A percentile compares a stretch with the other conserved stretches of the same genome.
Conservation (phyloP, 805 yeast species). For the Komagataella phaffii region DNA sequence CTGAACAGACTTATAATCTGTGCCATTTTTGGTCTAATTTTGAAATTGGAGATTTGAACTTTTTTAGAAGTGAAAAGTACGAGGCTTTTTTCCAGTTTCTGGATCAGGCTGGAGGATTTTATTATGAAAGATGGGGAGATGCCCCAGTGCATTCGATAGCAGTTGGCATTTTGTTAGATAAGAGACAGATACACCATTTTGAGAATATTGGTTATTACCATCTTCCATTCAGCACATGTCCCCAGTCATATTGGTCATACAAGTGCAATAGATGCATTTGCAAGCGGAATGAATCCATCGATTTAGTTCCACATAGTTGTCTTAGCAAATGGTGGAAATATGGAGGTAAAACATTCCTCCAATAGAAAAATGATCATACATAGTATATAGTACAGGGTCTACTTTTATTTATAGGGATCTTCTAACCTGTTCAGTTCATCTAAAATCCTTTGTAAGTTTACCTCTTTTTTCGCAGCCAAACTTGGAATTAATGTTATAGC, state of each 20-base stretch:
- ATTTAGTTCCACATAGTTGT: constrained; percentile 41
- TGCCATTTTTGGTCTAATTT: constrained; percentile 88
- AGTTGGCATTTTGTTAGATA: constrained; percentile 42
- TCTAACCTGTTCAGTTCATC: constrained; percentile 72
- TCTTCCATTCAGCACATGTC: constrained; percentile 54
- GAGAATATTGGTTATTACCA: constrained; percentile 76
- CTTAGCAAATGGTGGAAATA: constrained; percentile 65
- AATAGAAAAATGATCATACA: constrained; percentile 6
- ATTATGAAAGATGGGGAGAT: constrained; percentile 91
- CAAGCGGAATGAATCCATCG: constrained; percentile 26
- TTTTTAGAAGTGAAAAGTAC: constrained; percentile 58
- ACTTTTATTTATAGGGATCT: constrained; percentile 20
- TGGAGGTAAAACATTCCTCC: constrained; percentile 45
- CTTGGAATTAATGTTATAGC: constrained; percentile 92
- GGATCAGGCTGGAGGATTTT: constrained; percentile 63
- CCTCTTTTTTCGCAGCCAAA: constrained; percentile 70
- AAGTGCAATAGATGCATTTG: constrained; percentile 50
- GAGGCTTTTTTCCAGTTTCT: constrained; percentile 45
- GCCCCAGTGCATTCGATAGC: constrained; percentile 83
- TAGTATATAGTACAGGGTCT: neutral
- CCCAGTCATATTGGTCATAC: constrained; percentile 34
- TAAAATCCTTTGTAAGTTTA: constrained; percentile 74
- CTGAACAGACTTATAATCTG: constrained; percentile 50
- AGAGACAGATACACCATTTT: constrained; percentile 57
- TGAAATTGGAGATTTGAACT: constrained; percentile 59